Evolutionary conservation across 1,139 yeast species (phyloP), one percentile per base, ranked within the genome.

Genomic region (Blastobotrys illinoisensis): DNA sequence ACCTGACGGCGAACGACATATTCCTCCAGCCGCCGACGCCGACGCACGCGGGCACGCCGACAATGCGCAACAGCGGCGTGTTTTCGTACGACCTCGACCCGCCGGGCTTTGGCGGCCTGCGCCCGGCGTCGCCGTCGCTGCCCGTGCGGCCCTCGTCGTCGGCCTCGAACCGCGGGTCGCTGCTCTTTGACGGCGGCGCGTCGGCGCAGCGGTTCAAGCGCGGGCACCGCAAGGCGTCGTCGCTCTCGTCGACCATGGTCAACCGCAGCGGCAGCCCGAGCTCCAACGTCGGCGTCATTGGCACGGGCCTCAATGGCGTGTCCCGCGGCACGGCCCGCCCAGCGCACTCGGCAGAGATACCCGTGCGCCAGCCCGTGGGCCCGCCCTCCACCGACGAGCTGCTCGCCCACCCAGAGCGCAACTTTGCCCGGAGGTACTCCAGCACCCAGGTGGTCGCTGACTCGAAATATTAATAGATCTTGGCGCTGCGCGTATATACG

Each of bases 371-470:
- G 53, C 71, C 71, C 6, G 32, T 57, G 23, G 71, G 71, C 3
- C 71, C 71, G 3, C 71, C 71, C 1, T 65, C 71, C 6, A 48
- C 67, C 46, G 71, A 68, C 28, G 67, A 66, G 49, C 56, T 66
- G 36, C 54, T 57, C 47, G 46, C 54, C 9, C 52, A 49, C 13
- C 56, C 54, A 18, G 59, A 55, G 9, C 51, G 59, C 49, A 64
- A 64, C 53, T 63, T 63, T 54, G 61, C 62, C 6, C 40, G 40
- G 3, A 14, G 40, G 5, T 32, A 32, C 7, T 32, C 40, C 16
- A 32, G 40, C 40, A 32, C 40, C 40, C 40, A 11, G 40, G 40
- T 32, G 40, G 40, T 32, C 40, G 40, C 40, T 32, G 40, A 32
- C 7, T 32, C 16, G 5, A 32, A n/a, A 7, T 32, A 32, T 32